Evolutionary conservation across 345 rosid genomes (phyloP).

Genomic region (Gossypium raimondii): DNA sequence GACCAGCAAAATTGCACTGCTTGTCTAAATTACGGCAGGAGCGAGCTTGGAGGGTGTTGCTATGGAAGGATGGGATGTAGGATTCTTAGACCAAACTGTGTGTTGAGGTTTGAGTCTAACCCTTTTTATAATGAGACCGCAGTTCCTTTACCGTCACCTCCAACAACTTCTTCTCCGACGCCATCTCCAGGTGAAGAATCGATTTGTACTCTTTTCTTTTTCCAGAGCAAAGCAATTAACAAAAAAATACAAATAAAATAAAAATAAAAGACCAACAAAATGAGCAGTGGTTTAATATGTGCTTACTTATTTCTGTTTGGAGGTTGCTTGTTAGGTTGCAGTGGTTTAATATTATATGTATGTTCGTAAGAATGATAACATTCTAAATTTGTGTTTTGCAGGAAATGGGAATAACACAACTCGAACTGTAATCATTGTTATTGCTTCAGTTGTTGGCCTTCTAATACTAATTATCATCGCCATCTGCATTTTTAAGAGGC

Average conservation of each 20-base stretch:
- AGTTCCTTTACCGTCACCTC: background rate
- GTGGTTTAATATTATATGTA: background rate
- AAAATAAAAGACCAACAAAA: background rate
- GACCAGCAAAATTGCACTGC: constrained; percentile 29
- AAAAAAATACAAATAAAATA: background rate
- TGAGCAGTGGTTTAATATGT: too few relatives aligned
- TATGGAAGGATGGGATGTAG: constrained; percentile 32
- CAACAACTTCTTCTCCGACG: background rate
- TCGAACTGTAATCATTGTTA: constrained; percentile 1
- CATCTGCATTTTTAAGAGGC: background rate
- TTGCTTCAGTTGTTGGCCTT: constrained; percentile 5
- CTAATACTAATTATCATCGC: background rate
- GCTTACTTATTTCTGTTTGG: background rate
- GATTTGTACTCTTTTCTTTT: too few relatives aligned
- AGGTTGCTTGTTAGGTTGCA: background rate
- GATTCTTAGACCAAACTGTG: constrained; percentile 24
- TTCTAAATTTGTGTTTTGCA: background rate
- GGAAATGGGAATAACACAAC: constrained; percentile 11
- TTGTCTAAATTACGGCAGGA: constrained; percentile 27
- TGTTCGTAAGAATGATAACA: background rate
- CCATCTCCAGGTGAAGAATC: background rate
- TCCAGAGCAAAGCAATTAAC: too few relatives aligned
- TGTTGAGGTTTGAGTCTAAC: constrained; percentile 18
- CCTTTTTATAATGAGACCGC: background rate
- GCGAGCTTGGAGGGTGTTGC: constrained; percentile 25